A percentile compares a stretch with the other conserved stretches of the same genome.
Conservation (phyloP, 2,329 filamentous ascomycete species). For the Beauveria sp. region DNA sequence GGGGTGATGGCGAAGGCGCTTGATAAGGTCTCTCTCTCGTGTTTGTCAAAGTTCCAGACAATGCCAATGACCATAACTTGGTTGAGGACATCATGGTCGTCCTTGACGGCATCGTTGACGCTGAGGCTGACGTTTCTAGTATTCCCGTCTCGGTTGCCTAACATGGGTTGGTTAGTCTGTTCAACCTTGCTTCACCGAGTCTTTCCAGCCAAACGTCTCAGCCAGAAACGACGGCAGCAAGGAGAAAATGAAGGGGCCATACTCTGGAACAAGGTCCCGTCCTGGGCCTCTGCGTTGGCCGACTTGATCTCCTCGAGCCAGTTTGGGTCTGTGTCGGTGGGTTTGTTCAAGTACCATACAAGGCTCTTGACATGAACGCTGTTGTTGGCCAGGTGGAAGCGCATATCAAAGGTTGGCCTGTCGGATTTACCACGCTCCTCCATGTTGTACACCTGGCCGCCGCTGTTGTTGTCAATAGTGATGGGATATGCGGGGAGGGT, state of each 20-base stretch:
- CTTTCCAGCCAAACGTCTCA: no score
- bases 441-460: neutral
- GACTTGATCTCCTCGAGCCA: no score
- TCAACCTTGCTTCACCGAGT: no score
- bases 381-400: neutral
- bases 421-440: rapidly evolving
- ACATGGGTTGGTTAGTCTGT: no score
- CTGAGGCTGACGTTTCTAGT: neutral
- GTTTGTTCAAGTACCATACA: neutral
- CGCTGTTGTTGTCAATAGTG: neutral
- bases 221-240: no score
- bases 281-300: no score
- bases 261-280: no score
- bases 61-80: neutral
- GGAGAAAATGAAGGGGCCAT: neutral
- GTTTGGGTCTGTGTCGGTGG: no score
- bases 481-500: no score
- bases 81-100: neutral
- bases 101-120: neutral
- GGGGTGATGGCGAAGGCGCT: neutral
- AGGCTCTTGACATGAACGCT: neutral
- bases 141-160: no score
- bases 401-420: no score
- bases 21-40: neutral
- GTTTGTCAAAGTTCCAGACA: neutral